Evolutionary conservation across 805 yeast species (phyloP).

Genomic region (Teunomyces pallodes): DNA sequence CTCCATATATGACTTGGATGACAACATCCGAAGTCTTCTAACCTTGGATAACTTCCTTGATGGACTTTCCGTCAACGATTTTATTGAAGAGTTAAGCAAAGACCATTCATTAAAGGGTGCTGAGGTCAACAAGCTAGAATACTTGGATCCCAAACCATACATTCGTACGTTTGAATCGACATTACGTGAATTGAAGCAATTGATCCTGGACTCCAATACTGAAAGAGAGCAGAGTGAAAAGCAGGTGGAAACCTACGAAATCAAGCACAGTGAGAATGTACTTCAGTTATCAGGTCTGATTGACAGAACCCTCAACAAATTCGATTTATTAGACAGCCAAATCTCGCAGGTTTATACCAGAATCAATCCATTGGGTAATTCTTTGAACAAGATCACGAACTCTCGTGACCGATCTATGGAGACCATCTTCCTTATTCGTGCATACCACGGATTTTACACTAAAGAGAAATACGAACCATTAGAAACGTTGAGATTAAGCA

Average conservation of each 20-base stretch:
- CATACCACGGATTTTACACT: conserved; percentile 75
- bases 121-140: conserved; percentile 50
- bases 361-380: conserved; percentile 68
- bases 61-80: conserved; percentile 72
- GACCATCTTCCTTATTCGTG: conserved; percentile 68
- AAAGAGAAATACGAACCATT: conserved; percentile 54
- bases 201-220: conserved; percentile 54
- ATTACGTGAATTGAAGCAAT: conserved; percentile 61
- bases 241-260: conserved; percentile 59
- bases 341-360: conserved; percentile 57
- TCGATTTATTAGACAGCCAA: conserved; percentile 48
- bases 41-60: conserved; percentile 62
- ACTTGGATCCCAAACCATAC: conserved; percentile 89
- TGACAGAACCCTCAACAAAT: conserved; percentile 44
- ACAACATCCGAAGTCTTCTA: conserved; percentile 54
- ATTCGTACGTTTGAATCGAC: conserved; percentile 91
- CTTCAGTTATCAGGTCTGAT: conserved; percentile 51
- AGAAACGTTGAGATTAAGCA: conserved; percentile 52
- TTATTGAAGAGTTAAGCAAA: conserved; percentile 74
- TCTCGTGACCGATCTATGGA: conserved; percentile 71
- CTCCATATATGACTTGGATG: conserved; percentile 60
- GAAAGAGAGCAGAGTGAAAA: conserved; percentile 51
- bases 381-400: conserved; percentile 62
- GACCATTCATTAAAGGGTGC: conserved; percentile 56
- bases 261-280: conserved; percentile 66